Percentiles rank a stretch among this genome's conserved stretches.
These are phyloP conservation scores for Clathrus columnatus DNA, from an alignment of 768 basidiomycete genomes.

Conservation along the genomic window DNA sequence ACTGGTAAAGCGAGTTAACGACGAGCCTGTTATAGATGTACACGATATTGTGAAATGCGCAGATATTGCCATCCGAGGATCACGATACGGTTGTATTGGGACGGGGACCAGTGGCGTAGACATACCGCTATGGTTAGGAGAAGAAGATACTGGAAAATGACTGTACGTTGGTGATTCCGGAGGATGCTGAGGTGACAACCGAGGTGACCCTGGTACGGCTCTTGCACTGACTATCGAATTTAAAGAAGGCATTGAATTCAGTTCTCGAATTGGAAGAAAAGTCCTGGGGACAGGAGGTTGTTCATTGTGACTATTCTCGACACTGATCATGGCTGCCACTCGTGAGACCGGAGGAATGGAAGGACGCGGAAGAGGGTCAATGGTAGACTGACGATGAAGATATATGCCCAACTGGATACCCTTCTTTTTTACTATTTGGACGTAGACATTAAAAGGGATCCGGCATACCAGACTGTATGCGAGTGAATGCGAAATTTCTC, in stretches of 20 bases:
- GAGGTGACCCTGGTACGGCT: conserved; percentile 8
- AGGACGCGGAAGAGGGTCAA: conserved; percentile 70
- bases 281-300: neutral
- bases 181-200: conserved; percentile 17
- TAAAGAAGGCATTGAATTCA: neutral
- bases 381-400: conserved; percentile 74
- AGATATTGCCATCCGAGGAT: conserved; percentile 58
- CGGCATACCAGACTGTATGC: conserved; percentile 84
- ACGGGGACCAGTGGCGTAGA: conserved; percentile 27
- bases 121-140: conserved; percentile 6
- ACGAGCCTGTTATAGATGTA: conserved; percentile 70
- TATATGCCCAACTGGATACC: conserved; percentile 76
- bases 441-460: conserved; percentile 83
- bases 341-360: conserved; percentile 37
- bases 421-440: conserved; percentile 84
- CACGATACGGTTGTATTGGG: conserved; percentile 65
- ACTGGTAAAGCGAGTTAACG: conserved; percentile 76
- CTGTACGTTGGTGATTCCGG: conserved; percentile 16
- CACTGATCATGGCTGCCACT: neutral
- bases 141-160: conserved; percentile 16
- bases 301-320: neutral
- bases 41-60: conserved; percentile 84
- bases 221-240: neutral
- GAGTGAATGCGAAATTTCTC: conserved; percentile 82
- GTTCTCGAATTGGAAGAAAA: neutral